Evolutionary conservation across 768 basidiomycete species (phyloP).

Genomic region (Hysterangium stoloniferum): DNA sequence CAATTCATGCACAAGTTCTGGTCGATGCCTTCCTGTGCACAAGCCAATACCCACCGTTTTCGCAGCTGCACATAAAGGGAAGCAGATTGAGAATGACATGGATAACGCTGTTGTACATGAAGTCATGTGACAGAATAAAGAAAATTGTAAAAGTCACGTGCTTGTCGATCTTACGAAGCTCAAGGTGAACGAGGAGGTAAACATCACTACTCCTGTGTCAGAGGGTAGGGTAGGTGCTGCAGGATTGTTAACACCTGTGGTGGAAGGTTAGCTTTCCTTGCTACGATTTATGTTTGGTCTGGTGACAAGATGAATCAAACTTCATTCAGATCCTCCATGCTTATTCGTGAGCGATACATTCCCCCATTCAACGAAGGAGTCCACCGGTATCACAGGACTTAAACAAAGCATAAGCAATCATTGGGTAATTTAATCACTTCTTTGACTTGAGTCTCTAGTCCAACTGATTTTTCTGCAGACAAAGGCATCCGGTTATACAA

Average conservation of each 20-base stretch:
- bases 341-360: constrained; percentile 4
- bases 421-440: constrained; percentile 42
- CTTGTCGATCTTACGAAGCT: constrained; percentile 12
- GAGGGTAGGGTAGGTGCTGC: background rate
- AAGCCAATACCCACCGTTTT: constrained; percentile 29
- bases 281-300: no score
- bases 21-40: constrained; percentile 4
- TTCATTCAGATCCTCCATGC: background rate
- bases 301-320: background rate
- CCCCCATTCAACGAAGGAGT: constrained; percentile 22
- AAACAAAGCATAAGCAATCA: constrained; percentile 69
- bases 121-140: background rate
- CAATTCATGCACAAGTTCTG: background rate
- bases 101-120: constrained; percentile 13
- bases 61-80: constrained; percentile 13
- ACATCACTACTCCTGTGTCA: background rate
- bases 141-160: constrained; percentile 8
- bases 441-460: background rate
- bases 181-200: constrained; percentile 18
- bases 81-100: constrained; percentile 9
- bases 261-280: constrained; percentile 3
- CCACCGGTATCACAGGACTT: constrained; percentile 37
- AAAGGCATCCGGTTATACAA: constrained; percentile 65
- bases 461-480: background rate
- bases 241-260: background rate